Evolutionary conservation across 805 yeast genomes (phyloP), one percentile per base, ranked within the genome.

Genomic region (Kuraishia cidri): DNA sequence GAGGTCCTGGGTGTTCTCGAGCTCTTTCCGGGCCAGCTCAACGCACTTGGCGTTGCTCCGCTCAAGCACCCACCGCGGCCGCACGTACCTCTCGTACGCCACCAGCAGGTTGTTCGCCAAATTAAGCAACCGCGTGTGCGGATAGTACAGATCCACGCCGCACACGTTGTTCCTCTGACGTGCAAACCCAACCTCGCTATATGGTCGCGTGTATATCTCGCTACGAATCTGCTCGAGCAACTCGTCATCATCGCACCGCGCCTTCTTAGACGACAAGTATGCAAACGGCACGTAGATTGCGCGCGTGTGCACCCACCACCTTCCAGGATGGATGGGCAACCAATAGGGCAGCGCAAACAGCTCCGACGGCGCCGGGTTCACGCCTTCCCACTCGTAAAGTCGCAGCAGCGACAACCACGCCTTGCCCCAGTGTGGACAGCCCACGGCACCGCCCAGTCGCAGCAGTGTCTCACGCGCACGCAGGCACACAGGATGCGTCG

Each of bases 221-320:
- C 50, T 37, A 46, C 99, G 62, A n/a, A 92, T 54, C 32, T 72
- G 73, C 38, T 52, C 51, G 27, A 92, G 56, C 20, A 92, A 56
- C 0, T 83, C 80, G 39, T 75, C 80, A 33, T 80, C 45, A 5
- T 66, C 71, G 46, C 86, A 79, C 34, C 66, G 60, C 24, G 67
- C 62, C 35, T 60, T 59, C 20, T 69, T 64, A 31, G 83, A 62
- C 10, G 81, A 74, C 6, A 92, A 52, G 52, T 90, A 92, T 12
- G 96, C 90, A 46, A 90, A 60, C 0, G 97, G 88, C 22, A 83
- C 54, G 47, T 88, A 92, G 15, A 92, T 84, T 1, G 92, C 95
- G 36, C 99, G 66, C 0, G 97, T 88, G 49, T 92, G 99, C 15
- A 90, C 96, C 99, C 99, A 92, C 98, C 97, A 92, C 50, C 84